These are phyloP conservation scores for Inonotus hispidus DNA, from an alignment of 1,284 basidiomycete genomes.

Conservation along the genomic window DNA sequence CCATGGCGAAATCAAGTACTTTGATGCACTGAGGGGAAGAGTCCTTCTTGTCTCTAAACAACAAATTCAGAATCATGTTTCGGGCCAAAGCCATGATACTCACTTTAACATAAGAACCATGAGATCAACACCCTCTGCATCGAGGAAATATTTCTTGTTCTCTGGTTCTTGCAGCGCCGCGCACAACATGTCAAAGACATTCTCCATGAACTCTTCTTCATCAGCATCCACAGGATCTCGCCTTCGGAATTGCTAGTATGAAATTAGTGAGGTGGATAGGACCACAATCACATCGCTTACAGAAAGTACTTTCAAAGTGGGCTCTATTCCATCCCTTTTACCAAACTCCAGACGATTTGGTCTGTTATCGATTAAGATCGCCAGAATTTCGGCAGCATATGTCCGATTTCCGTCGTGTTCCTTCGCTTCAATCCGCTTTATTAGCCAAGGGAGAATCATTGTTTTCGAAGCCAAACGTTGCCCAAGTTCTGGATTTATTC, in stretches of 20 bases:
- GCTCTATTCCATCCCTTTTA: conserved; percentile 76
- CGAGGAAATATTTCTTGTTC: conserved; percentile 78
- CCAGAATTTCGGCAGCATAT: conserved; percentile 84
- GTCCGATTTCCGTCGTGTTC: conserved; percentile 80
- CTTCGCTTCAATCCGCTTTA: conserved; percentile 72
- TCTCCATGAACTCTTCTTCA: conserved; percentile 97
- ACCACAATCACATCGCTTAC: conserved; percentile 44
- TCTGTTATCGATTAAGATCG: conserved; percentile 73
- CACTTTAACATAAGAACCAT: conserved; percentile 97
- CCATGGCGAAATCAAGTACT: conserved; percentile 86
- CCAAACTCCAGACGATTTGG: conserved; percentile 61
- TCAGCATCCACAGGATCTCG: conserved; percentile 81
- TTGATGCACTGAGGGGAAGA: conserved; percentile 83
- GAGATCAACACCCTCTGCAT: conserved; percentile 92
- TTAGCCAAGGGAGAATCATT: conserved; percentile 71
- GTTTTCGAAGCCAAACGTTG: conserved; percentile 70
- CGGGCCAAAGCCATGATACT: conserved; percentile 23
- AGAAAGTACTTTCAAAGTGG: conserved; percentile 70
- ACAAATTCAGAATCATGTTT: conserved; percentile 12
- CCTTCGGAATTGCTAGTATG: conserved; percentile 75
- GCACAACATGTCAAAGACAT: conserved; percentile 87
- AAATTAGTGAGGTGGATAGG: conserved; percentile 8
- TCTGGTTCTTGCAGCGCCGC: conserved; percentile 71
- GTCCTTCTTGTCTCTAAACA: conserved; percentile 71
- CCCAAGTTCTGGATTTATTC: conserved; percentile 75